A percentile compares a stretch with the other conserved stretches of the same genome.
Evolutionary conservation across 768 basidiomycete species (phyloP).

Genomic region (Kondoa subrosea): DNA sequence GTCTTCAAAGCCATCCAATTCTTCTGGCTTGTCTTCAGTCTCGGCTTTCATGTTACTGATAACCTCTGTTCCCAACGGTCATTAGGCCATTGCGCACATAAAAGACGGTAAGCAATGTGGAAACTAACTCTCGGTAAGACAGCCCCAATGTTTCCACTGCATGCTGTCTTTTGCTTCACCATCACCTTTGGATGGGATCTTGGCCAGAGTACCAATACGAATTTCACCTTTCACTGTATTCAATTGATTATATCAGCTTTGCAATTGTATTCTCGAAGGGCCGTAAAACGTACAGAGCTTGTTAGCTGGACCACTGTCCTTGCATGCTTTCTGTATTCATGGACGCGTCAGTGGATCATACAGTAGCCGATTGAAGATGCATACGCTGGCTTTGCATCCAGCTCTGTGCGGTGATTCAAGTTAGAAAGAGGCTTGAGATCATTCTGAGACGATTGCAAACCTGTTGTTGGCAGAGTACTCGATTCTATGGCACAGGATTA

Average conservation of each 20-base stretch:
- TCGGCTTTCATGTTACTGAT: conserved; percentile 52
- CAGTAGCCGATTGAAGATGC: too few relatives aligned
- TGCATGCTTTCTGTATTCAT: background rate
- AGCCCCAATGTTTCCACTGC: conserved; percentile 5
- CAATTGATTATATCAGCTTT: background rate
- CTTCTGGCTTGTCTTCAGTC: conserved; percentile 41
- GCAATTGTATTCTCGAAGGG: background rate
- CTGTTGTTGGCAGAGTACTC: background rate
- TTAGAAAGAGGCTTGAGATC: background rate
- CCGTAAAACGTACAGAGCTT: background rate
- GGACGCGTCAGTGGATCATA: too few relatives aligned
- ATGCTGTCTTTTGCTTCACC: background rate
- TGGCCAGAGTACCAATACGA: background rate
- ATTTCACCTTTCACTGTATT: background rate
- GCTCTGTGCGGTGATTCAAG: background rate
- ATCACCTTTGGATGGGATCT: background rate
- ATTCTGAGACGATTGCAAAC: background rate
- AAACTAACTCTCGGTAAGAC: background rate
- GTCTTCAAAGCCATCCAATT: conserved; percentile 73
- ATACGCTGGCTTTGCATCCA: background rate
- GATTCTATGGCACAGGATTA: conserved; percentile 1
- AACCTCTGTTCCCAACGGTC: conserved; percentile 33
- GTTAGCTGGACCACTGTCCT: background rate
- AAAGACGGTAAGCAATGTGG: background rate
- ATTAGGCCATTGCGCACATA: conserved; percentile 43